phyloP scores from a whole-genome alignment of 2,329 filamentous ascomycete species.

The Plectosphaerella cucumerina region DNA sequence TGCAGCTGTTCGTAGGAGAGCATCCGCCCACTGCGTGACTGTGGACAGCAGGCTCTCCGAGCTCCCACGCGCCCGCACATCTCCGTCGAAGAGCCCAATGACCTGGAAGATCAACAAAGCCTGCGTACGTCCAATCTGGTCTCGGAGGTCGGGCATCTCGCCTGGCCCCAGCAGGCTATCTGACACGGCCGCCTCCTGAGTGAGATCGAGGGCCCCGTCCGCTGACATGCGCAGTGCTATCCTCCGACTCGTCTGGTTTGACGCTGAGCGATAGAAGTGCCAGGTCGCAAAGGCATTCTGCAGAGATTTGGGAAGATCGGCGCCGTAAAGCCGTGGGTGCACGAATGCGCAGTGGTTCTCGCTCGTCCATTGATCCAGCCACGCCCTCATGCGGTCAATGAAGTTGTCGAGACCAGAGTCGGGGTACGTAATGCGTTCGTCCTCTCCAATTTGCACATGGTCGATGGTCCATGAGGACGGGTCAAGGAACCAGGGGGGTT shows the following conservation, averaged over 20 bases:
- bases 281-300: constrained; percentile 13
- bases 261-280: constrained; percentile 1
- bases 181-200: not conserved
- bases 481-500: not conserved
- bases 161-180: not conserved
- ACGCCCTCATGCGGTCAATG: constrained; percentile 7
- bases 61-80: constrained; percentile 14
- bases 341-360: constrained; percentile 17
- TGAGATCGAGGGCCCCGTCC: not conserved
- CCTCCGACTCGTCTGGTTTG: constrained; percentile 5
- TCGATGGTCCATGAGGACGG: not conserved
- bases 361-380: constrained; percentile 15
- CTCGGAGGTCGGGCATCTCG: constrained; percentile 1
- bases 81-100: constrained; percentile 18
- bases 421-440: not conserved
- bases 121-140: constrained; percentile 16
- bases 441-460: not conserved
- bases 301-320: constrained; percentile 9
- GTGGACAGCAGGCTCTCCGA: constrained; percentile 15
- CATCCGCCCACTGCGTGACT: constrained; percentile 12
- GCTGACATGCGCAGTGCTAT: constrained; percentile 1
- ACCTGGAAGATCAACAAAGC: constrained; percentile 16
- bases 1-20: constrained; percentile 10
- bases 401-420: constrained; percentile 5
- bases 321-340: constrained; percentile 16